These are phyloP conservation scores for Acephala macrosclerotiorum DNA, from an alignment of 2,329 filamentous ascomycete genomes.

Conservation along the genomic window DNA sequence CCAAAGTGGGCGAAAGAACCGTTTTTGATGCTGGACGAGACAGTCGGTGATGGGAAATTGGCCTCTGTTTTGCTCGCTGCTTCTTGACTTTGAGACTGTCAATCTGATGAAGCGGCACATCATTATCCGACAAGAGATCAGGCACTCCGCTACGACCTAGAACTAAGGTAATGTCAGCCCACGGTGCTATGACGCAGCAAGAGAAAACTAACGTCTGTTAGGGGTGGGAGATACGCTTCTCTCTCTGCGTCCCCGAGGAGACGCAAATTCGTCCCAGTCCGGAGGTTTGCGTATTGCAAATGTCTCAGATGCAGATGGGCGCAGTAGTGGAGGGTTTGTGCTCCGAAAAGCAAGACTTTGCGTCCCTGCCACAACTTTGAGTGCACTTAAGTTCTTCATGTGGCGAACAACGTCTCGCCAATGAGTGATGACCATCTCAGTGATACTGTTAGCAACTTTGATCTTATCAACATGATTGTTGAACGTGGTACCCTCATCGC, in stretches of 20 bases:
- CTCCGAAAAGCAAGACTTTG: slow-evolving; percentile 28
- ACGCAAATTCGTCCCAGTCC: slow-evolving; percentile 44
- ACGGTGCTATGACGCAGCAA: slow-evolving; percentile 13
- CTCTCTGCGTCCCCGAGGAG: slow-evolving; percentile 31
- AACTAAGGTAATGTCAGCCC: not conserved
- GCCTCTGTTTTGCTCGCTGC: slow-evolving; percentile 32
- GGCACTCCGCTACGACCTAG: slow-evolving; percentile 15
- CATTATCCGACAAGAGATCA: slow-evolving; percentile 2
- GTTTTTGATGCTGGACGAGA: slow-evolving; percentile 34
- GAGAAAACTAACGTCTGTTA: slow-evolving; percentile 39
- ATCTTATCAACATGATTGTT: slow-evolving; percentile 58
- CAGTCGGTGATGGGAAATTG: slow-evolving; percentile 33
- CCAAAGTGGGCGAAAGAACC: slow-evolving; percentile 36
- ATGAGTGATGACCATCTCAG: slow-evolving; percentile 70
- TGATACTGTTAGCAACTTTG: slow-evolving; percentile 62
- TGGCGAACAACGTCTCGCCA: slow-evolving; percentile 71
- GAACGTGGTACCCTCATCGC: slow-evolving; percentile 34
- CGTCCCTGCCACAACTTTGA: slow-evolving; percentile 27
- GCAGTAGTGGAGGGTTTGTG: slow-evolving; percentile 37
- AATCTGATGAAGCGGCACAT: slow-evolving; percentile 3
- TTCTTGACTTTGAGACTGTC: slow-evolving; percentile 37
- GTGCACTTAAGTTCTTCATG: slow-evolving; percentile 54
- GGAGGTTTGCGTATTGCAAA: slow-evolving; percentile 49
- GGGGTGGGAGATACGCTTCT: slow-evolving; percentile 48
- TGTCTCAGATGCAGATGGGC: slow-evolving; percentile 52